phyloP scores from a whole-genome alignment of 1,284 basidiomycete genomes.

The Cryptococcus jaspeensis region DNA sequence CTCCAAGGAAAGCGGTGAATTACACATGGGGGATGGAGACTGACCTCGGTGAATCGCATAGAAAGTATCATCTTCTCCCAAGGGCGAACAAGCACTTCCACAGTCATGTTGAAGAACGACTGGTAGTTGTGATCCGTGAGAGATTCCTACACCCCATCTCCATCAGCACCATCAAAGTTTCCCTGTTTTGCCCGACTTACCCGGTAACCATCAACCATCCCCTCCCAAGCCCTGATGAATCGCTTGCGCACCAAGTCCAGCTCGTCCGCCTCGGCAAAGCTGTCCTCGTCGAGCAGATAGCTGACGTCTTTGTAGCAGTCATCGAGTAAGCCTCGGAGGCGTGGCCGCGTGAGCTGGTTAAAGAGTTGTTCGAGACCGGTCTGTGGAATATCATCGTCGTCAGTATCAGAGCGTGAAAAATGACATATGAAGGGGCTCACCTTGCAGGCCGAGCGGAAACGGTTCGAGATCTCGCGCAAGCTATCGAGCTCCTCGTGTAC shows the following conservation, averaged over 20 bases:
- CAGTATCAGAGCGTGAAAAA: not conserved
- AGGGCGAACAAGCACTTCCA: slow-evolving; percentile 83
- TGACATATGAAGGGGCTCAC: slow-evolving; percentile 50
- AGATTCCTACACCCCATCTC: slow-evolving; percentile 58
- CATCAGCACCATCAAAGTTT: not conserved
- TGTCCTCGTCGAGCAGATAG: slow-evolving; percentile 86
- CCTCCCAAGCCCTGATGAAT: slow-evolving; percentile 81
- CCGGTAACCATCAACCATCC: slow-evolving; percentile 77
- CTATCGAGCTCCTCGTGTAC: slow-evolving; percentile 39
- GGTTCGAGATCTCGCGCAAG: slow-evolving; percentile 54
- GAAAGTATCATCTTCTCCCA: slow-evolving; percentile 87
- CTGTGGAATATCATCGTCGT: slow-evolving; percentile 48
- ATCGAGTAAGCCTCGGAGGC: slow-evolving; percentile 73
- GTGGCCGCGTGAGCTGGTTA: slow-evolving; percentile 84
- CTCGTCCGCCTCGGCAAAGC: slow-evolving; percentile 77
- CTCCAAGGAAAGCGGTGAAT: not conserved
- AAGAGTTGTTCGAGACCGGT: slow-evolving; percentile 89
- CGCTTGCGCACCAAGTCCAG: slow-evolving; percentile 82
- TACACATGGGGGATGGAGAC: slow-evolving; percentile 16
- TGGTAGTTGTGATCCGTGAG: slow-evolving; percentile 88
- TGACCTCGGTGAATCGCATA: slow-evolving; percentile 83
- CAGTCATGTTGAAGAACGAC: slow-evolving; percentile 73
- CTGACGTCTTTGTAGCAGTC: slow-evolving; percentile 88
- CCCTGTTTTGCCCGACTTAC: slow-evolving; percentile 51
- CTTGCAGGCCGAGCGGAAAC: slow-evolving; percentile 68